These are phyloP conservation scores for Fusarium sororula DNA, from an alignment of 2,329 filamentous ascomycete genomes.

Conservation along the genomic window DNA sequence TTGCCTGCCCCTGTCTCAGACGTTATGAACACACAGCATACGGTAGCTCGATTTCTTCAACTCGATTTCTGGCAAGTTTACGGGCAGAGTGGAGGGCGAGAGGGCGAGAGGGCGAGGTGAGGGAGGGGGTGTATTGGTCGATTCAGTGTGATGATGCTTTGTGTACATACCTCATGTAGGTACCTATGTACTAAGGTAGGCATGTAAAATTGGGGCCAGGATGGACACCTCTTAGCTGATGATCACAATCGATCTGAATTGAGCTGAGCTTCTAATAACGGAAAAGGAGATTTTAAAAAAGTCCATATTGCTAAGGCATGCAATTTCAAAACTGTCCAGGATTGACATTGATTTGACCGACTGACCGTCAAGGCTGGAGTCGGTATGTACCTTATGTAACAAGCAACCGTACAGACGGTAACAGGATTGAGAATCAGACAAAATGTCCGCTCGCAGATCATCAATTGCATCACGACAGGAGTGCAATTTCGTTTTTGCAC, in stretches of 20 bases:
- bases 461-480: neutral
- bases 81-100: neutral
- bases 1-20: slow-evolving; percentile 10
- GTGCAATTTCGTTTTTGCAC: neutral
- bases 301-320: slow-evolving; percentile 18
- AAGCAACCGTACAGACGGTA: neutral
- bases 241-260: slow-evolving; percentile 27
- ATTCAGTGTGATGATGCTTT: neutral
- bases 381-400: neutral
- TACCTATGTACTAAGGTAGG: too few relatives aligned
- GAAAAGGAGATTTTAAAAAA: slow-evolving; percentile 18
- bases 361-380: neutral
- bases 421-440: neutral
- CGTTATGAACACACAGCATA: neutral
- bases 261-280: neutral
- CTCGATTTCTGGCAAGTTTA: slow-evolving; percentile 4
- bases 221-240: slow-evolving; percentile 22
- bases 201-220: neutral
- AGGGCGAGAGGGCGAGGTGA: neutral
- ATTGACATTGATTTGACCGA: neutral
- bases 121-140: neutral
- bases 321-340: slow-evolving; percentile 3
- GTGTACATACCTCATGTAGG: neutral
- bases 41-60: neutral
- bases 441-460: neutral